phyloP scores from a whole-genome alignment of 805 yeast species.

The Kodamaea hsintzibuensis region DNA sequence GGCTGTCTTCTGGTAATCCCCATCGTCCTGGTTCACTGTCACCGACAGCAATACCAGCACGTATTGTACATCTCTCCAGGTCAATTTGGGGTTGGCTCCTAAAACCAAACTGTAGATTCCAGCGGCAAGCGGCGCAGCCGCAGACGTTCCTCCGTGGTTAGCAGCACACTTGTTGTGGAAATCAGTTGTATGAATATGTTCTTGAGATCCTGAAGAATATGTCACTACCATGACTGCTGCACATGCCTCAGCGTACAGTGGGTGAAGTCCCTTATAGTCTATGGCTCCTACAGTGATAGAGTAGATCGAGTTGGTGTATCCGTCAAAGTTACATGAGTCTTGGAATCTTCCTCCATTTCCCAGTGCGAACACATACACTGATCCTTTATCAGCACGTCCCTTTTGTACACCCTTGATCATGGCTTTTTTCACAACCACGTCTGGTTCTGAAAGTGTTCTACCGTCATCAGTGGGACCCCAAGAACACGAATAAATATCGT shows the following conservation, averaged over 20 bases:
- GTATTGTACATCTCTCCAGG: constrained; percentile 96
- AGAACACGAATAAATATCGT: constrained; percentile 94
- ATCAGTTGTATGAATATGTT: constrained; percentile 87
- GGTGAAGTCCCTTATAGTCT: constrained; percentile 84
- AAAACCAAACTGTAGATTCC: constrained; percentile 87
- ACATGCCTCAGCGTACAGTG: constrained; percentile 88
- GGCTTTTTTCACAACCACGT: constrained; percentile 73
- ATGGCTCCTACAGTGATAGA: constrained; percentile 94
- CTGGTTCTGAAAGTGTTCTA: constrained; percentile 80
- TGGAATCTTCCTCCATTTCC: constrained; percentile 87
- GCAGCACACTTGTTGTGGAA: constrained; percentile 66
- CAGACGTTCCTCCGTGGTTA: constrained; percentile 94
- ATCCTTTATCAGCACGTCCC: constrained; percentile 81
- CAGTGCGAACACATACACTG: constrained; percentile 90
- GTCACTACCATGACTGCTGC: constrained; percentile 94
- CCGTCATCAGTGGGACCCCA: constrained; percentile 99
- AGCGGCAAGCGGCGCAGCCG: constrained; percentile 98
- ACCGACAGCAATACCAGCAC: constrained; percentile 70
- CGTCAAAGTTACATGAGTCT: constrained; percentile 95
- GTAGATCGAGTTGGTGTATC: constrained; percentile 93
- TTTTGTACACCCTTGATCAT: constrained; percentile 79
- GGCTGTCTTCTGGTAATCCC: constrained; percentile 72
- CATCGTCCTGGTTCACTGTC: constrained; percentile 67
- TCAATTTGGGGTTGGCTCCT: constrained; percentile 79
- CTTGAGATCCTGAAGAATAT: constrained; percentile 88